Percentiles rank a stretch among this genome's conserved stretches.
These are phyloP conservation scores for Alternaria angustiovoidea DNA, from an alignment of 2,329 filamentous ascomycete species.

Conservation along the genomic window DNA sequence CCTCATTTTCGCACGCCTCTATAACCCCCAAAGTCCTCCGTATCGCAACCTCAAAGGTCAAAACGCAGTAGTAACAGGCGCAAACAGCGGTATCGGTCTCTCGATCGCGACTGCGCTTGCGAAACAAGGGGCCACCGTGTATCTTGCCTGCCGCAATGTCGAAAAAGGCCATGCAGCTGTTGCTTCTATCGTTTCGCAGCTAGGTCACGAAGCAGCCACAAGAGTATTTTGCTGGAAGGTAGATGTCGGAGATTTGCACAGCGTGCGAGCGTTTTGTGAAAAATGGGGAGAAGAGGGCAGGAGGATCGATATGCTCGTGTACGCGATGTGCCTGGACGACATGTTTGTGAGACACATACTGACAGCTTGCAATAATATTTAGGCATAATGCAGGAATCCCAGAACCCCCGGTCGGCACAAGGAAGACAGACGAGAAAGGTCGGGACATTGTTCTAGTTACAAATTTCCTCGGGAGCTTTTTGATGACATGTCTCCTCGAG, in stretches of 20 bases:
- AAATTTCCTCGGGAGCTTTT: conserved; percentile 24
- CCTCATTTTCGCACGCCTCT: conserved; percentile 21
- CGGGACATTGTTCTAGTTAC: conserved; percentile 19
- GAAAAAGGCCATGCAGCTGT: conserved; percentile 20
- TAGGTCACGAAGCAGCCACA: background rate
- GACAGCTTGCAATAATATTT: background rate
- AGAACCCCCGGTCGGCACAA: background rate
- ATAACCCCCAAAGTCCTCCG: conserved; percentile 15
- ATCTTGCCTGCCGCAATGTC: conserved; percentile 25
- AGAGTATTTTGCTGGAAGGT: conserved; percentile 18
- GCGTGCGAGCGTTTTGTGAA: conserved; percentile 22
- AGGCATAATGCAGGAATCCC: conserved; percentile 29
- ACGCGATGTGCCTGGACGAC: background rate
- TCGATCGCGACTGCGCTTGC: conserved; percentile 23
- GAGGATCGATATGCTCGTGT: conserved; percentile 23
- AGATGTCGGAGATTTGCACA: conserved; percentile 19
- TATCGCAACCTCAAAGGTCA: conserved; percentile 49
- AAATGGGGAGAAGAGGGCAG: conserved; percentile 11
- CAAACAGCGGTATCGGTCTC: conserved; percentile 60
- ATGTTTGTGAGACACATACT: background rate
- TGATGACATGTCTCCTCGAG: conserved; percentile 26
- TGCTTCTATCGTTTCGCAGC: conserved; percentile 8
- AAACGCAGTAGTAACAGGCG: conserved; percentile 60
- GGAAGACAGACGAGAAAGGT: conserved; percentile 12
- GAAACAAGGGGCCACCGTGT: conserved; percentile 23